Conservation (phyloP, 2,329 filamentous ascomycete species). For the Aspergillus novoparasiticus region DNA sequence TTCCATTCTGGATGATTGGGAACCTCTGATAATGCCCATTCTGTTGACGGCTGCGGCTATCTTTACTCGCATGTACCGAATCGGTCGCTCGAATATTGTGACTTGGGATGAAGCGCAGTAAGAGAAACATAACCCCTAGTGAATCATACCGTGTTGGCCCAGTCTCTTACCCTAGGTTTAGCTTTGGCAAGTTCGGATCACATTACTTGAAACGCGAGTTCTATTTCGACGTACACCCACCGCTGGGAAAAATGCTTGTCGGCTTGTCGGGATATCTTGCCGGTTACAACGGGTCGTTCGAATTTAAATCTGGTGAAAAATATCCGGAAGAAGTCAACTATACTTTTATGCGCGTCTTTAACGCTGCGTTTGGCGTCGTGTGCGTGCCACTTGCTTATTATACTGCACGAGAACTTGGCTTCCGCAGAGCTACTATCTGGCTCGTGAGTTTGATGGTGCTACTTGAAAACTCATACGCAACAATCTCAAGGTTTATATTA, state of each 20-base stretch:
- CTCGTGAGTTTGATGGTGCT: constrained; percentile 94
- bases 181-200: constrained; percentile 82
- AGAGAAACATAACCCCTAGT: constrained; percentile 27
- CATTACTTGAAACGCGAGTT: constrained; percentile 99
- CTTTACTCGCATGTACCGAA: constrained; percentile 69
- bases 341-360: constrained; percentile 98
- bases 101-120: constrained; percentile 79
- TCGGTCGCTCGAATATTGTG: constrained; percentile 69
- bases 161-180: constrained; percentile 21
- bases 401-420: constrained; percentile 87
- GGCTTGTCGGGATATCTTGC: constrained; percentile 94
- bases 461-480: constrained; percentile 99
- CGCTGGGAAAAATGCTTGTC: constrained; percentile 97
- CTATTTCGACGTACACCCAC: constrained; percentile 97
- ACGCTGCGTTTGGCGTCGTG: constrained; percentile 88
- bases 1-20: constrained; percentile 57
- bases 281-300: constrained; percentile 98
- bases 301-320: constrained; percentile 97
- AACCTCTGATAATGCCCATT: constrained; percentile 64
- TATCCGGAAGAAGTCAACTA: constrained; percentile 95
- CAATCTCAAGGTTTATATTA: constrained; percentile 96
- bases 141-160: neutral
- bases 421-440: constrained; percentile 87
- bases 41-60: constrained; percentile 65
- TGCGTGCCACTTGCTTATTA: constrained; percentile 94